phyloP scores from a whole-genome alignment of 192 early-diverging fungal species.

The Umbelopsis sp. region DNA sequence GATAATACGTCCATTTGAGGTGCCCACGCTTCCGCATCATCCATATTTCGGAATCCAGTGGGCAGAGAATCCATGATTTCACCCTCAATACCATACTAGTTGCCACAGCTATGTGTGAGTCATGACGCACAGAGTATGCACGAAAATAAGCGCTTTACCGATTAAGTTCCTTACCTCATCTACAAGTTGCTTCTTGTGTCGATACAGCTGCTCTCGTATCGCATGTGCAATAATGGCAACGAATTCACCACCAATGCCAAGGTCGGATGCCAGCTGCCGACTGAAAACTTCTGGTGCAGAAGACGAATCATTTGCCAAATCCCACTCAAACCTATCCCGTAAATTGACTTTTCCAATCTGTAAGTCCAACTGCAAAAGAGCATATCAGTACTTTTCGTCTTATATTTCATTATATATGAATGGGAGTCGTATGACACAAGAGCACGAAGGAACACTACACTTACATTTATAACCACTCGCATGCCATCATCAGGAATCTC shows the following conservation, averaged over 20 bases:
- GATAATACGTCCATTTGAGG: constrained; percentile 58
- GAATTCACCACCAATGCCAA: constrained; percentile 83
- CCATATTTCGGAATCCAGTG: constrained; percentile 45
- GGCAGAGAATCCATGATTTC: constrained; percentile 38
- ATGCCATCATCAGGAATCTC: constrained; percentile 44
- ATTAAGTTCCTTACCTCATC: constrained; percentile 35
- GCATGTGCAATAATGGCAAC: constrained; percentile 72
- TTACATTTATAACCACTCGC: constrained; percentile 54
- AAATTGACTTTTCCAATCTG: constrained; percentile 81
- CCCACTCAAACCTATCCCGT: constrained; percentile 94
- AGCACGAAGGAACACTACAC: background rate
- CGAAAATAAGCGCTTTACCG: background rate
- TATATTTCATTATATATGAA: too few species aligned
- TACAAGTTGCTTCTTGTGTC: constrained; percentile 52
- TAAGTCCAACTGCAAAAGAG: constrained; percentile 70
- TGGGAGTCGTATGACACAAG: too few species aligned
- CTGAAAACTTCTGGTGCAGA: constrained; percentile 75
- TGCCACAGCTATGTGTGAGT: background rate
- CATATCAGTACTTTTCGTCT: constrained; percentile 21
- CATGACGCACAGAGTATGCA: background rate
- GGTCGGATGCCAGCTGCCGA: constrained; percentile 61
- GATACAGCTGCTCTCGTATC: constrained; percentile 75
- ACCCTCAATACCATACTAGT: constrained; percentile 36
- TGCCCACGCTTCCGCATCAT: constrained; percentile 54
- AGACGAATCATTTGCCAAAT: constrained; percentile 52